Conservation (phyloP, 2,329 filamentous ascomycete species). For the Aspergillus sp. region DNA sequence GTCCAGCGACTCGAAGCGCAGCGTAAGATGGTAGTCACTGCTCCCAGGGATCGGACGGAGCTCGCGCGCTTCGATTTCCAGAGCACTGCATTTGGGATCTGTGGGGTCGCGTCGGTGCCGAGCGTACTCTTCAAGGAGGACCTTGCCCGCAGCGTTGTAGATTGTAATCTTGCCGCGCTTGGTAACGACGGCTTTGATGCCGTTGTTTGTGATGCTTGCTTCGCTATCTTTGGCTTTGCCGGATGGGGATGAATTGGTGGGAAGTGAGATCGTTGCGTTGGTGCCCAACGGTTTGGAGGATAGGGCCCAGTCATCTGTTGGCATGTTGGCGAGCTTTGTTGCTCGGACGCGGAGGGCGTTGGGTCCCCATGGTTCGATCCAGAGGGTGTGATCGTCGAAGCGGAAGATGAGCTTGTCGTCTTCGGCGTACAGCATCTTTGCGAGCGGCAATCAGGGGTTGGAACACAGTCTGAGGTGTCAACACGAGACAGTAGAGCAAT, state of each 20-base stretch:
- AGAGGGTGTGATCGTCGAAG: constrained; percentile 45
- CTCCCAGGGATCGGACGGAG: constrained; percentile 59
- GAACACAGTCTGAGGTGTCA: neutral
- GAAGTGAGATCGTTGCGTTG: constrained; percentile 24
- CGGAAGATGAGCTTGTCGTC: constrained; percentile 40
- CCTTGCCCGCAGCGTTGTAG: constrained; percentile 46
- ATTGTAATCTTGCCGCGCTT: constrained; percentile 57
- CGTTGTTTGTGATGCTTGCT: constrained; percentile 54
- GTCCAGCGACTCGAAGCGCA: constrained; percentile 61
- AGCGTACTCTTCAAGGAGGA: constrained; percentile 59
- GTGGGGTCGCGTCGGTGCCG: constrained; percentile 55
- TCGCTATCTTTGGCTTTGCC: constrained; percentile 24
- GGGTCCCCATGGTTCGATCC: constrained; percentile 45
- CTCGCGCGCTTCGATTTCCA: constrained; percentile 62
- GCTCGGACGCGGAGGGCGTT: constrained; percentile 45
- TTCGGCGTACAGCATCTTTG: constrained; percentile 40
- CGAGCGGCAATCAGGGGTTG: neutral
- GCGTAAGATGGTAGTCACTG: constrained; percentile 61
- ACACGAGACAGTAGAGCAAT: neutral
- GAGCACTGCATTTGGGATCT: constrained; percentile 64
- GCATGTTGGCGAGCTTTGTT: constrained; percentile 42
- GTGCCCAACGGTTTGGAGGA: constrained; percentile 24
- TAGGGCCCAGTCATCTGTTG: constrained; percentile 44
- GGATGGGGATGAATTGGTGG: neutral
- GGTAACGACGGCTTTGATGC: constrained; percentile 53